Percentiles rank a stretch among this genome's conserved stretches.
Evolutionary conservation across 2,329 filamentous ascomycete species (phyloP).

Genomic region (Colletotrichum noveboracense): DNA sequence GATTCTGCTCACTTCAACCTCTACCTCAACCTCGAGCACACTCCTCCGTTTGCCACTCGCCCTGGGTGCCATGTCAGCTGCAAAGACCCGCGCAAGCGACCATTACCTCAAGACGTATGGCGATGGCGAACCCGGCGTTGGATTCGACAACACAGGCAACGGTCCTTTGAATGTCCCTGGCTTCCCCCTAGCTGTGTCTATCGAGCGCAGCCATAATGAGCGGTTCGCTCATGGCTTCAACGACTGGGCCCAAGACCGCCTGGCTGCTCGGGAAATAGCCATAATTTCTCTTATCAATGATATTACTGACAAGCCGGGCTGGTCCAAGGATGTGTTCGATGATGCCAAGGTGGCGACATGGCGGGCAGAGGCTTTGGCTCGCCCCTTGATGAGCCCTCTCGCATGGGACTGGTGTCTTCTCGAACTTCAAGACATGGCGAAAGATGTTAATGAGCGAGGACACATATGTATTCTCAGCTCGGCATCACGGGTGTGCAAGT

Average conservation of each 20-base stretch:
- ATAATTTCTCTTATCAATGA: background rate
- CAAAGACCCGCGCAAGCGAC: background rate
- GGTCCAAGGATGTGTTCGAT: background rate
- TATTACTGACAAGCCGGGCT: background rate
- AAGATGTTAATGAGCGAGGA: background rate
- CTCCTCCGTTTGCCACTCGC: background rate
- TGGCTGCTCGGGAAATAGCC: background rate
- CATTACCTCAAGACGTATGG: background rate
- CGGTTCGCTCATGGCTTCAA: background rate
- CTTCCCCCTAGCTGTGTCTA: background rate
- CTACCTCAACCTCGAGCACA: background rate
- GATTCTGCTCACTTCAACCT: background rate
- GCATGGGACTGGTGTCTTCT: background rate
- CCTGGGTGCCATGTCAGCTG: background rate
- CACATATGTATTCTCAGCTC: background rate
- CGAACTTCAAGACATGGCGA: background rate
- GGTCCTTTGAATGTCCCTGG: background rate
- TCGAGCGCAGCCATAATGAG: background rate
- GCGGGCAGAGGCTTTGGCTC: background rate
- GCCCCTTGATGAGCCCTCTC: background rate
- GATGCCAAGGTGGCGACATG: background rate
- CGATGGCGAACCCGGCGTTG: background rate
- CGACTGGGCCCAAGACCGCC: background rate
- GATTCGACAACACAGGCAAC: background rate
- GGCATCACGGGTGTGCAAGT: background rate